Evolutionary conservation across 2,329 filamentous ascomycete species (phyloP).

Genomic region (Acrodontium crateriforme): DNA sequence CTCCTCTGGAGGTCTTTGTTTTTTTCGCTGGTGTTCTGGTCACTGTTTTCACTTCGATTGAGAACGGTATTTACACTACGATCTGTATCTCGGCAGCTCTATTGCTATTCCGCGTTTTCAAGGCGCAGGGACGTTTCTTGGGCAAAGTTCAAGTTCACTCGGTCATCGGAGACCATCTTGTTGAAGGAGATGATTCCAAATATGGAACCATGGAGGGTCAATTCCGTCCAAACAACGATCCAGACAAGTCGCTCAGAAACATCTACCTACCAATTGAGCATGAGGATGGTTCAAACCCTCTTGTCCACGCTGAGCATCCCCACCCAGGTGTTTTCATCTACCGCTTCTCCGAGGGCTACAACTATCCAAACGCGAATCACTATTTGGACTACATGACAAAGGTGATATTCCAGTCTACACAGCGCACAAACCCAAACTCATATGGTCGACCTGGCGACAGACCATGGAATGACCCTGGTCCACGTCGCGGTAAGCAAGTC

Average conservation of each 20-base stretch:
- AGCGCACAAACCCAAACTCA: slow-evolving; percentile 56
- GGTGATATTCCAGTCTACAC: slow-evolving; percentile 45
- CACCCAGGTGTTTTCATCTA: slow-evolving; percentile 94
- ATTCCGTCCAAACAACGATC: slow-evolving; percentile 23
- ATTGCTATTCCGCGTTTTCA: slow-evolving; percentile 70
- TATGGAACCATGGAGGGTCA: slow-evolving; percentile 10
- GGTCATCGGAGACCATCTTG: slow-evolving; percentile 60
- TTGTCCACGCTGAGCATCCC: slow-evolving; percentile 63
- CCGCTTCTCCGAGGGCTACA: slow-evolving; percentile 86
- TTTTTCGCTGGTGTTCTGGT: slow-evolving; percentile 90
- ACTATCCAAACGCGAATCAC: slow-evolving; percentile 85
- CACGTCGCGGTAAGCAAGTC: slow-evolving; percentile 40
- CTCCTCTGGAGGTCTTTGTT: slow-evolving; percentile 76
- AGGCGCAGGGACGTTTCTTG: slow-evolving; percentile 70
- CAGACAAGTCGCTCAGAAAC: slow-evolving; percentile 48
- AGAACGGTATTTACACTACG: slow-evolving; percentile 84
- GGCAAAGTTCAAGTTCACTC: slow-evolving; percentile 75
- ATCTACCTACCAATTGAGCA: slow-evolving; percentile 81
- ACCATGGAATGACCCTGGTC: slow-evolving; percentile 90
- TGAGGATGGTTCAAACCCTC: slow-evolving; percentile 79
- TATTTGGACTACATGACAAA: slow-evolving; percentile 57
- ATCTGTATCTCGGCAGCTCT: slow-evolving; percentile 64
- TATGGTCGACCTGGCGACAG: slow-evolving; percentile 53
- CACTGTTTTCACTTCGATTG: slow-evolving; percentile 76
- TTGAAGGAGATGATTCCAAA: slow-evolving; percentile 46